These are phyloP conservation scores for Termitomyces sp. DNA, from an alignment of 768 basidiomycete genomes.

Conservation along the genomic window DNA sequence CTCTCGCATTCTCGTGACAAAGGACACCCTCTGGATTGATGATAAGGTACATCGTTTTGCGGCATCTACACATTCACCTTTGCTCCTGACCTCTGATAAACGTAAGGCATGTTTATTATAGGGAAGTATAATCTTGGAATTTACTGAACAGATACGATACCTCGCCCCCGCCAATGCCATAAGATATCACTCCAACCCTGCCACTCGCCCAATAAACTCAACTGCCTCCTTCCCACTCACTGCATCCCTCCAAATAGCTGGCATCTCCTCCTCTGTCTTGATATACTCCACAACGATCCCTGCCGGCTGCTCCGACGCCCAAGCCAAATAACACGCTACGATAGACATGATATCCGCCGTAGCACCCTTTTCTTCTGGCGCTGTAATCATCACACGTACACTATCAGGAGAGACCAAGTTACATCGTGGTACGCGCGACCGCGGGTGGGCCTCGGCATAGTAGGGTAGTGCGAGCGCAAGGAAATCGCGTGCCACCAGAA, in stretches of 20 bases:
- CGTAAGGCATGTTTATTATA: not conserved
- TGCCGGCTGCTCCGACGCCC: conserved; percentile 15
- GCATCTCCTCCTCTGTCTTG: conserved; percentile 16
- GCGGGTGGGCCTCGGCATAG: conserved; percentile 15
- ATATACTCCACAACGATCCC: conserved; percentile 17
- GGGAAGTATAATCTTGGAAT: too few relatives aligned
- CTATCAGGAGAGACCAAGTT: conserved; percentile 1
- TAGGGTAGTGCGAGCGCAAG: conserved; percentile 34
- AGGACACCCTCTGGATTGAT: too few relatives aligned
- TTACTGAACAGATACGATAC: not conserved
- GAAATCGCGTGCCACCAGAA: conserved; percentile 38
- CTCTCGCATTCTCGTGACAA: too few relatives aligned
- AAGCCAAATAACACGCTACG: conserved; percentile 19
- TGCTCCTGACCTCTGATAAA: not conserved
- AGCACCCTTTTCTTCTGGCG: conserved; percentile 12
- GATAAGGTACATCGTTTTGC: not conserved
- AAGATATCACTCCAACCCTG: conserved; percentile 2
- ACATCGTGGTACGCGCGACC: not conserved
- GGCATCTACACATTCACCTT: not conserved
- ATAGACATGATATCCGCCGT: conserved; percentile 21
- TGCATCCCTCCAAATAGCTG: conserved; percentile 16
- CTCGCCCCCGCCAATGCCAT: too few relatives aligned
- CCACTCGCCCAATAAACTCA: conserved; percentile 13
- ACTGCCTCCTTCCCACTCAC: conserved; percentile 14
- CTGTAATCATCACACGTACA: conserved; percentile 17